A percentile compares a stretch with the other conserved stretches of the same genome.
These are phyloP conservation scores for Elsinoe fawcettii DNA, from an alignment of 2,329 filamentous ascomycete genomes.

Conservation along the genomic window DNA sequence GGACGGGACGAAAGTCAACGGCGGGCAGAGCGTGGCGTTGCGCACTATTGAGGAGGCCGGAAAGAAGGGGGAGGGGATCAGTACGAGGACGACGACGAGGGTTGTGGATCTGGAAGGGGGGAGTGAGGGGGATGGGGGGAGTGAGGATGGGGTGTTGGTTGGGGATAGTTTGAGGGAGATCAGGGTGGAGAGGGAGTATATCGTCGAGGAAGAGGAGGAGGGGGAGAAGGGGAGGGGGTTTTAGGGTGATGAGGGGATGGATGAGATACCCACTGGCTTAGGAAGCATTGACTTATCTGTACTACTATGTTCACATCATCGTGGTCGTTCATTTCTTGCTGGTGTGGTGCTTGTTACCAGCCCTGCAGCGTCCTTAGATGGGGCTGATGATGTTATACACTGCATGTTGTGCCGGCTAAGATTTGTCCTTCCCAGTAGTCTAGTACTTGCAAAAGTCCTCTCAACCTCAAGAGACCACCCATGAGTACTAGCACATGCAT, in stretches of 20 bases:
- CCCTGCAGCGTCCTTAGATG: too few species aligned
- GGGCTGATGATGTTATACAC: background rate
- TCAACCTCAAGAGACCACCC: slow-evolving; percentile 26
- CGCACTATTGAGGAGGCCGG: background rate
- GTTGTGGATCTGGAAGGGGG: background rate
- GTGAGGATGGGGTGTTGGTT: background rate
- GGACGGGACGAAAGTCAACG: slow-evolving; percentile 16
- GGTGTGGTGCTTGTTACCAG: too few species aligned
- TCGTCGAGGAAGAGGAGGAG: slow-evolving; percentile 1
- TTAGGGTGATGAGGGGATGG: background rate
- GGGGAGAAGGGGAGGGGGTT: background rate
- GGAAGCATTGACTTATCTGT: background rate
- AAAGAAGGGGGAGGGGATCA: background rate
- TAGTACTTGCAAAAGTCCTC: background rate
- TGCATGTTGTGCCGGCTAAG: background rate
- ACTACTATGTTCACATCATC: background rate
- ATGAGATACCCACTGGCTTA: background rate
- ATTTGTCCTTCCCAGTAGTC: slow-evolving; percentile 3
- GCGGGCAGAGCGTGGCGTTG: slow-evolving; percentile 3
- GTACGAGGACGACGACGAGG: background rate
- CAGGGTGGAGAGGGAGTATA: background rate
- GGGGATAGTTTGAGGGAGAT: background rate
- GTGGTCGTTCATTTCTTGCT: too few species aligned
- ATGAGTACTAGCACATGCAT: slow-evolving; percentile 43
- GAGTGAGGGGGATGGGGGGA: background rate